Percentiles rank a stretch among this genome's conserved stretches.
Evolutionary conservation across 106 monocot species (phyloP).

Genomic region (Phalaenopsis aphrodite): DNA sequence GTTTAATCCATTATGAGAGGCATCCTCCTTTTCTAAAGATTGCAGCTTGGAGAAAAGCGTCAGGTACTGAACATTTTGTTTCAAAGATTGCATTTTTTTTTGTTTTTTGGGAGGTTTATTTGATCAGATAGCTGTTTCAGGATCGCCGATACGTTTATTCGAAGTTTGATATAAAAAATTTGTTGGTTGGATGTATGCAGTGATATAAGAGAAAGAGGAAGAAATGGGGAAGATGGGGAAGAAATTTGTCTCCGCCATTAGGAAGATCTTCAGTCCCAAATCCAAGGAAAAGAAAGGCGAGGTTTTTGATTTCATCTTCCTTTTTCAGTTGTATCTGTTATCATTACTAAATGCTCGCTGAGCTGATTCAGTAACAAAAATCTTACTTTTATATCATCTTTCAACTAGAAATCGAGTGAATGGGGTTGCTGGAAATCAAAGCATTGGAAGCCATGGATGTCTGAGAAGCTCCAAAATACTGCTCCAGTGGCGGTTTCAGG

Average conservation of each 20-base stretch:
- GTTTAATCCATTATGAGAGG: not conserved
- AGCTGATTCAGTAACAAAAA: not conserved
- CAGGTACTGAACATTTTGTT: not conserved
- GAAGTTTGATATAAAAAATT: not conserved
- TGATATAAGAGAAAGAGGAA: not conserved
- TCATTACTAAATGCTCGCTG: not conserved
- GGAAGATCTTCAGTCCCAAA: conserved; percentile 71
- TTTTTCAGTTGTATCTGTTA: not conserved
- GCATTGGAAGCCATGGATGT: not conserved
- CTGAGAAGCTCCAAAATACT: not conserved
- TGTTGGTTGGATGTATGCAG: not conserved
- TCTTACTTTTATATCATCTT: not conserved
- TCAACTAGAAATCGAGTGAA: conserved; percentile 23
- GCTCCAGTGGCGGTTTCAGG: not conserved
- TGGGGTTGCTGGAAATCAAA: conserved; percentile 26
- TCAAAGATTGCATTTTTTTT: not conserved
- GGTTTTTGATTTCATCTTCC: not conserved
- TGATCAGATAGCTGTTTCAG: not conserved
- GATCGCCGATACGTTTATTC: not conserved
- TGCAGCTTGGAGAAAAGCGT: not conserved
- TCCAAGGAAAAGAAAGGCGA: conserved; percentile 59
- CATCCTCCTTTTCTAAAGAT: not conserved
- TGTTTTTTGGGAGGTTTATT: not conserved
- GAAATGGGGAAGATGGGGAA: conserved; percentile 71
- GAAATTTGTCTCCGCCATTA: conserved; percentile 70